phyloP scores from a whole-genome alignment of 805 yeast species.

The Ogataea trehalophila region DNA sequence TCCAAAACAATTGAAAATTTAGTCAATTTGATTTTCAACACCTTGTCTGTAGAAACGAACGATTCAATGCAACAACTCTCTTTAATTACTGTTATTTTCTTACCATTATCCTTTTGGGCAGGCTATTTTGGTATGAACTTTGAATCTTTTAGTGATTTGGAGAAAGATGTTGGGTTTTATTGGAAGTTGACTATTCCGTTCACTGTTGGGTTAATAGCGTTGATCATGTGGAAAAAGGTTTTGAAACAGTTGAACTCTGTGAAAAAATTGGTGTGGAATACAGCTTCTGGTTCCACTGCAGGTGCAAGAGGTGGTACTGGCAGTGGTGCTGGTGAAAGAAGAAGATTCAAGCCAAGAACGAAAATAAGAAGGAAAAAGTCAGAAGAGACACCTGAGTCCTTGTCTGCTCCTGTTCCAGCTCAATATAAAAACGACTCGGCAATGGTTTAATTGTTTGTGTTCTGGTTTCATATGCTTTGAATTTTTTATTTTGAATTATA shows the following conservation, averaged over 20 bases:
- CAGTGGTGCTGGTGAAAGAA: neutral
- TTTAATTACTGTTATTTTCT: conserved; percentile 51
- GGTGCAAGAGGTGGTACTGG: too few relatives aligned
- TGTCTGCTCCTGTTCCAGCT: too few relatives aligned
- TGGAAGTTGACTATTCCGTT: conserved; percentile 45
- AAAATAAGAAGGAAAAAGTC: neutral
- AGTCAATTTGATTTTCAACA: conserved; percentile 50
- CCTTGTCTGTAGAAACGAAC: conserved; percentile 50
- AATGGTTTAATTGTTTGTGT: too few relatives aligned
- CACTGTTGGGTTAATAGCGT: conserved; percentile 30
- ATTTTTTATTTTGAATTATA: too few relatives aligned
- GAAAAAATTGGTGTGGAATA: conserved; percentile 2
- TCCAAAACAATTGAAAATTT: conserved; percentile 45
- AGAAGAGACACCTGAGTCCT: too few relatives aligned
- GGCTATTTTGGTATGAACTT: conserved; percentile 61
- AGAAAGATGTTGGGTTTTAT: conserved; percentile 36
- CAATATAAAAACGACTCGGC: too few relatives aligned
- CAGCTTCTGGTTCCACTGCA: too few relatives aligned
- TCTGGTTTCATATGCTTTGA: too few relatives aligned
- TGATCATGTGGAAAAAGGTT: conserved; percentile 32
- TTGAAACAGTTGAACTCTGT: conserved; percentile 3
- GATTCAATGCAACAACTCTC: conserved; percentile 51
- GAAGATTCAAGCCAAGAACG: conserved; percentile 4
- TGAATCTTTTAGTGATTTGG: conserved; percentile 35
- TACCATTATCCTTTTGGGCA: conserved; percentile 56